Evolutionary conservation across 352 stramenopile species (phyloP).

Genomic region (Pythium dissimile): DNA sequence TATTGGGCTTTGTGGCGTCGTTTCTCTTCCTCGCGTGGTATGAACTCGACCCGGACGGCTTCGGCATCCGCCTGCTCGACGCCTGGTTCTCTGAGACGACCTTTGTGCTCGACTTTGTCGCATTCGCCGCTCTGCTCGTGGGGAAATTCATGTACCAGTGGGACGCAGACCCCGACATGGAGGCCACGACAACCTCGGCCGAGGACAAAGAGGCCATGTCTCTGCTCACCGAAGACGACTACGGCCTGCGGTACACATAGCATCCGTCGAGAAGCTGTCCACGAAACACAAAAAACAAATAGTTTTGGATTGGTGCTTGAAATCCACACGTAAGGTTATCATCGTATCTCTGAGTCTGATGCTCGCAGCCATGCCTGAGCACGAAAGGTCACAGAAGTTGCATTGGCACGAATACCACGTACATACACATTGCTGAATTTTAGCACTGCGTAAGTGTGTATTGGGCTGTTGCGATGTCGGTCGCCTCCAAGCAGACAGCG

Average conservation of each 20-base stretch:
- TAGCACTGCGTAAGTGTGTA: background rate
- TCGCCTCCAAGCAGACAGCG: constrained; percentile 49
- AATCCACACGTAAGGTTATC: no score
- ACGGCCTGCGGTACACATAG: constrained; percentile 73
- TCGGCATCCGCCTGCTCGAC: constrained; percentile 46
- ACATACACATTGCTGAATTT: no score
- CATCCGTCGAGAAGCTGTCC: background rate
- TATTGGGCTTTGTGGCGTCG: constrained; percentile 67
- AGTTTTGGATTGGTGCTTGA: no score
- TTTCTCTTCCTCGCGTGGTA: constrained; percentile 78
- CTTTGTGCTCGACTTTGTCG: constrained; percentile 61
- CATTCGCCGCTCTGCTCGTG: constrained; percentile 60
- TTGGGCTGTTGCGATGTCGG: constrained; percentile 31
- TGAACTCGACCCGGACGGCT: constrained; percentile 66
- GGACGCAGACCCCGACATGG: constrained; percentile 70
- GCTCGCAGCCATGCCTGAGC: no score
- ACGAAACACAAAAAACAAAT: background rate
- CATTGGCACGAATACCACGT: no score
- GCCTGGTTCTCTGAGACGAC: constrained; percentile 74
- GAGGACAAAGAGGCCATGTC: constrained; percentile 84
- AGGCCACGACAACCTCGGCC: constrained; percentile 77
- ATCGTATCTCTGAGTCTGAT: no score
- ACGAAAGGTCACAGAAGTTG: no score
- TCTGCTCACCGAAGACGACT: constrained; percentile 68
- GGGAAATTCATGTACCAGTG: constrained; percentile 79